phyloP scores from a whole-genome alignment of 1,284 basidiomycete species.

The Boletus holoroseus region DNA sequence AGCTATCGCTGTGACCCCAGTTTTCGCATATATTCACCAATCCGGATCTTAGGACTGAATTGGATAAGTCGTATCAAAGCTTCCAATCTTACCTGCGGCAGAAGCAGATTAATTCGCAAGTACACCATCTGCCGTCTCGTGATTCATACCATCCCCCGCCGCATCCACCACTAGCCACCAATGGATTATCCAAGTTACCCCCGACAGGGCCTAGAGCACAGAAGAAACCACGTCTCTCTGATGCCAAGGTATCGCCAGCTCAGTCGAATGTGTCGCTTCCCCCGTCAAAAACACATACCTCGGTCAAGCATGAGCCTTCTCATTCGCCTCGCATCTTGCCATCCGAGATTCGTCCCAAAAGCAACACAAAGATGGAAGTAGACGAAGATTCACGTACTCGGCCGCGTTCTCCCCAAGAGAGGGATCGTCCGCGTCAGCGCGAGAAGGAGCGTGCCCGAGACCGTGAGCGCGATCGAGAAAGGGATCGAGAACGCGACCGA shows the following conservation, averaged over 20 bases:
- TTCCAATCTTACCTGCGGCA: constrained; percentile 44
- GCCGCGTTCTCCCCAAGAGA: constrained; percentile 37
- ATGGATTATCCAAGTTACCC: constrained; percentile 46
- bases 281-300: constrained; percentile 26
- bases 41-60: constrained; percentile 44
- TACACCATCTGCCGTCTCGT: constrained; percentile 35
- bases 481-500: constrained; percentile 32
- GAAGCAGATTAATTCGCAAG: constrained; percentile 36
- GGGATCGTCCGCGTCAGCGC: constrained; percentile 38
- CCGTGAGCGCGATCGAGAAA: constrained; percentile 33
- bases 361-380: constrained; percentile 50
- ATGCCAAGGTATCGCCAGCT: constrained; percentile 44
- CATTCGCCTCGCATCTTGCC: constrained; percentile 39
- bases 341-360: constrained; percentile 34
- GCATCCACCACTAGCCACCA: constrained; percentile 22
- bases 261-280: constrained; percentile 33
- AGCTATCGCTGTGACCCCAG: constrained; percentile 30
- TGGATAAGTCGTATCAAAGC: constrained; percentile 66
- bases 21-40: constrained; percentile 12
- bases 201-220: constrained; percentile 73
- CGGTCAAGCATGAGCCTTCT: constrained; percentile 26
- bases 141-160: constrained; percentile 29
- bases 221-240: constrained; percentile 68
- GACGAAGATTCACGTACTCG: constrained; percentile 47
- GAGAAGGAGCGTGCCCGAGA: constrained; percentile 35